Evolutionary conservation across 257 asterid genomes (phyloP).

Genomic region (Solanum etuberosum): DNA sequence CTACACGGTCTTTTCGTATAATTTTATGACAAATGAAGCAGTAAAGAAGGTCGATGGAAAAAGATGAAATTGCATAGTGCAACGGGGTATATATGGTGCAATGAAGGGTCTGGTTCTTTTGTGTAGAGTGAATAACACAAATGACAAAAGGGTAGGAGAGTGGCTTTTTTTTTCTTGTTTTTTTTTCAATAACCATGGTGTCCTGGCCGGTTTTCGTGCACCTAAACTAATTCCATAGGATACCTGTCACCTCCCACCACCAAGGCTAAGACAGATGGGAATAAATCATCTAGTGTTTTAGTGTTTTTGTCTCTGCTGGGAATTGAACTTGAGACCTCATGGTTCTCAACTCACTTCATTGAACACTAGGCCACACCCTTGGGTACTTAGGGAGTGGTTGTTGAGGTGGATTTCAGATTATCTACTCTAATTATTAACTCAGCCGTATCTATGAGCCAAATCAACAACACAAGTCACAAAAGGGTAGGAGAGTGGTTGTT

Average conservation of each 20-base stretch:
- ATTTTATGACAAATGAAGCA: background rate
- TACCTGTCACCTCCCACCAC: background rate
- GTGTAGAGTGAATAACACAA: background rate
- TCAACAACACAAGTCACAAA: background rate
- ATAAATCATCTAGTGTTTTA: too few relatives aligned
- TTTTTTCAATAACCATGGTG: background rate
- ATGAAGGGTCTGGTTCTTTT: background rate
- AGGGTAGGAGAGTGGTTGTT: background rate
- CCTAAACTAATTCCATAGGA: background rate
- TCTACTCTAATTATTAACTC: background rate
- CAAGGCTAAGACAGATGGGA: too few relatives aligned
- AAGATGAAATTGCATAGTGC: background rate
- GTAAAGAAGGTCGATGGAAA: background rate
- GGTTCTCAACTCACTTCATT: too few relatives aligned
- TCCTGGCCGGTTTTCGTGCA: fast-evolving
- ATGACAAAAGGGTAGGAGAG: background rate
- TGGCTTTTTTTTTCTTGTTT: too few relatives aligned
- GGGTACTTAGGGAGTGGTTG: background rate
- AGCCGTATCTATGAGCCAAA: background rate
- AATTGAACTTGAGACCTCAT: too few relatives aligned
- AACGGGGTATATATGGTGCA: background rate
- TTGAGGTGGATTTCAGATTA: background rate
- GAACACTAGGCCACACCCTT: too few relatives aligned
- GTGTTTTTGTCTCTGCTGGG: too few relatives aligned
- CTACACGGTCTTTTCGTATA: background rate